Evolutionary conservation across 805 yeast genomes (phyloP).

Genomic region (Metschnikowia baotianmanensis): DNA sequence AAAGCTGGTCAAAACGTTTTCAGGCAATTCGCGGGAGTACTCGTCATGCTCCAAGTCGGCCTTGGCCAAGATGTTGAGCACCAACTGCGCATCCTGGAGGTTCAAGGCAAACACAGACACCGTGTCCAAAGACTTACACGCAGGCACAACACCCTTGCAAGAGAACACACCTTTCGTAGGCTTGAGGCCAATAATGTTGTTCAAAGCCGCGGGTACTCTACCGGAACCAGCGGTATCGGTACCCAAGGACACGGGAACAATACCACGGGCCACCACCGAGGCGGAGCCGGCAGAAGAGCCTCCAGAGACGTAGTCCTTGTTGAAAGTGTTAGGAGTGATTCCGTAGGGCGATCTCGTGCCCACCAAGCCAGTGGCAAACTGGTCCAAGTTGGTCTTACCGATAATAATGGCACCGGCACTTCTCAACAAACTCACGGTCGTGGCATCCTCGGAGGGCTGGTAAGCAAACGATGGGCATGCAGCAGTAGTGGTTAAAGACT

Average conservation of each 20-base stretch:
- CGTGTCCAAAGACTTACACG: constrained; percentile 92
- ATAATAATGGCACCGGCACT: constrained; percentile 89
- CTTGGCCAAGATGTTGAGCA: constrained; percentile 67
- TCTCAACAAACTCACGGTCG: constrained; percentile 69
- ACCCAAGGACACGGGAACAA: constrained; percentile 85
- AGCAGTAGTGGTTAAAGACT: constrained; percentile 82
- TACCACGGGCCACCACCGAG: constrained; percentile 82
- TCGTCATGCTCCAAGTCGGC: constrained; percentile 69
- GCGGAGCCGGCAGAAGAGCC: constrained; percentile 98
- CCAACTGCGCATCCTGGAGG: constrained; percentile 77
- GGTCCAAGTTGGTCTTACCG: constrained; percentile 95
- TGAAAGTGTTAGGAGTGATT: constrained; percentile 75
- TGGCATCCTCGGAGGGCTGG: constrained; percentile 68
- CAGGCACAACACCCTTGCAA: constrained; percentile 92
- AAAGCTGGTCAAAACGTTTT: constrained; percentile 59
- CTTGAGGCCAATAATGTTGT: constrained; percentile 87
- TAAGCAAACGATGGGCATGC: constrained; percentile 88
- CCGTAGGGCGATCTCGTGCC: constrained; percentile 97
- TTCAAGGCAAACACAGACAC: constrained; percentile 81
- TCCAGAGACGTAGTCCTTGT: constrained; percentile 79
- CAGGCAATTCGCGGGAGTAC: constrained; percentile 75
- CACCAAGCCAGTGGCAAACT: constrained; percentile 95
- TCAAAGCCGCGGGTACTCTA: constrained; percentile 93
- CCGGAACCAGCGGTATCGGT: constrained; percentile 99
- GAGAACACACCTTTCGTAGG: constrained; percentile 90